These are phyloP conservation scores for Fusarium zealandicum DNA, from an alignment of 2,329 filamentous ascomycete genomes.

Conservation along the genomic window DNA sequence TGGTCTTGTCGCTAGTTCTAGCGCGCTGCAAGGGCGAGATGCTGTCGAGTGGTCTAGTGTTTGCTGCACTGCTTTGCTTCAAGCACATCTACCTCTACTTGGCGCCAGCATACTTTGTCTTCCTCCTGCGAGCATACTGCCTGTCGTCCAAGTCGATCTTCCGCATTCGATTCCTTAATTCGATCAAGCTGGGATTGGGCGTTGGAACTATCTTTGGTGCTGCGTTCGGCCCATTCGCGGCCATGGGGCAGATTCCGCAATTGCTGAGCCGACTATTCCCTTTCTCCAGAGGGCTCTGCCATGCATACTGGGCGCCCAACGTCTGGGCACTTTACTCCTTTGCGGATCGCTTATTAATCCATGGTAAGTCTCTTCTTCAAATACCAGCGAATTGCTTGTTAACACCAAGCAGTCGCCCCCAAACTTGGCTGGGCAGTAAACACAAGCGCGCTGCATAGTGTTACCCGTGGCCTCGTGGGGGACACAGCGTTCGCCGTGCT, in stretches of 20 bases:
- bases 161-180: constrained; percentile 78
- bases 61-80: constrained; percentile 86
- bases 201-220: constrained; percentile 74
- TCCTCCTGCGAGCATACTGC: constrained; percentile 87
- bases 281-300: constrained; percentile 90
- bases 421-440: constrained; percentile 78
- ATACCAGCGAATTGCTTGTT: constrained; percentile 1
- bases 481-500: constrained; percentile 94
- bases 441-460: constrained; percentile 78
- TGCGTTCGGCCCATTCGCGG: constrained; percentile 90
- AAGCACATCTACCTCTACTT: constrained; percentile 99
- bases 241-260: constrained; percentile 83
- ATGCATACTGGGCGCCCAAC: constrained; percentile 98
- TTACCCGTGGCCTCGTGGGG: constrained; percentile 90
- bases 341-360: constrained; percentile 81
- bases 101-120: constrained; percentile 94
- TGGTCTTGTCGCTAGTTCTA: constrained; percentile 85
- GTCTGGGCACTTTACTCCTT: constrained; percentile 98
- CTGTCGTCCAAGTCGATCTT: constrained; percentile 80
- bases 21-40: constrained; percentile 78
- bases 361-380: constrained; percentile 60
- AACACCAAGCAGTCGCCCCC: constrained; percentile 71
- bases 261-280: constrained; percentile 87
- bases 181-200: constrained; percentile 79
- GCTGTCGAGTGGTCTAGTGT: constrained; percentile 80